Conservation (phyloP, 257 asterid species). For the Coffea canephora region DNA sequence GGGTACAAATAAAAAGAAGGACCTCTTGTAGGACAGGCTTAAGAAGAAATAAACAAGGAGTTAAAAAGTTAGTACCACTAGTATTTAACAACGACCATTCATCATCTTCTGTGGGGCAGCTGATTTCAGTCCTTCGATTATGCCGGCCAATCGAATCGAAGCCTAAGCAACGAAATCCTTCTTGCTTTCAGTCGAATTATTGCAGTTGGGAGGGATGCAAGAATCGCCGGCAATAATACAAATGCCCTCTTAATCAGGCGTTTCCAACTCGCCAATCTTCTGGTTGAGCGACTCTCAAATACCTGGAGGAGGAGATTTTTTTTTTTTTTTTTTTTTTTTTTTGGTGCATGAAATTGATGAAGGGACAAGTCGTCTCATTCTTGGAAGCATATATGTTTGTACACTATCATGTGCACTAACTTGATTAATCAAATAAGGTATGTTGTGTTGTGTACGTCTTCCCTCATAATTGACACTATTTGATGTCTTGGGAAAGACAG, state of each 20-base stretch:
- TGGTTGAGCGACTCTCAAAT: slow-evolving; percentile 8
- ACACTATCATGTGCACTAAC: slow-evolving; percentile 11
- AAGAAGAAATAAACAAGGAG: too few relatives aligned
- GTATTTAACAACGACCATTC: too few relatives aligned
- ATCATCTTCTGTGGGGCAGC: neutral
- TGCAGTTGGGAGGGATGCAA: slow-evolving; percentile 21
- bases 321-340: too few relatives aligned
- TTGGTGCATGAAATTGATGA: neutral
- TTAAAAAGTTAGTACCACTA: too few relatives aligned
- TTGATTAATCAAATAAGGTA: neutral
- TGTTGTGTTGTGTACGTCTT: neutral
- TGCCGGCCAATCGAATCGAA: slow-evolving; percentile 2
- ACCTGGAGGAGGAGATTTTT: neutral
- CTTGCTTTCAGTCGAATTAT: neutral
- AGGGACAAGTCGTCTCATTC: neutral
- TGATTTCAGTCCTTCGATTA: neutral
- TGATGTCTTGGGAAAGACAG: slow-evolving; percentile 3
- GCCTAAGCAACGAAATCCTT: neutral
- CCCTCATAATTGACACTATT: neutral
- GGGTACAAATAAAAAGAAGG: too few relatives aligned
- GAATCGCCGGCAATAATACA: slow-evolving; percentile 14
- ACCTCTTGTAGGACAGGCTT: too few relatives aligned
- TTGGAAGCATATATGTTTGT: neutral
- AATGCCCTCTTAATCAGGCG: neutral
- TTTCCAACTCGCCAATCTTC: neutral